phyloP scores from a whole-genome alignment of 805 yeast species.

The Maudiozyma bulderi region DNA sequence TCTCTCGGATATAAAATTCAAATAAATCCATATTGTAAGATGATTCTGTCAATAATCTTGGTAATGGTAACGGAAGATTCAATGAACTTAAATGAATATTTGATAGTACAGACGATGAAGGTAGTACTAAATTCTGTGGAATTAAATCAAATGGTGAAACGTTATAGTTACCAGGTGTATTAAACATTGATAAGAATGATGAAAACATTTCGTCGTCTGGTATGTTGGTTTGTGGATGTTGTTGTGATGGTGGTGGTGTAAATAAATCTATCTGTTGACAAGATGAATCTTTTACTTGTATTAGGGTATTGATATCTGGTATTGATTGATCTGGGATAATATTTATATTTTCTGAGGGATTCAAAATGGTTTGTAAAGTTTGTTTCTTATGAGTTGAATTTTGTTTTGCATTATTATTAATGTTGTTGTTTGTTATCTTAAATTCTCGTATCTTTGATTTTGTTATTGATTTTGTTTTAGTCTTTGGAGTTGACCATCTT shows the following conservation, averaged over 20 bases:
- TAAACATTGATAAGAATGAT: background rate
- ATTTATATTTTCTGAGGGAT: too few species aligned
- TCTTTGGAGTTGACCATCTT: constrained; percentile 38
- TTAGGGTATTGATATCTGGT: too few species aligned
- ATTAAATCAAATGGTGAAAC: background rate
- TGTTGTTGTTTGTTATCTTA: background rate
- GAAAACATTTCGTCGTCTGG: background rate
- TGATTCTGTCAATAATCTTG: constrained; percentile 49
- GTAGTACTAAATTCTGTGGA: background rate
- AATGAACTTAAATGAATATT: background rate
- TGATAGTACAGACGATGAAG: background rate
- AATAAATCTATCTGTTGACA: too few species aligned
- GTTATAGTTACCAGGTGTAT: background rate
- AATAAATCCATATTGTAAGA: constrained; percentile 53
- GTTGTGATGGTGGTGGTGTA: background rate
- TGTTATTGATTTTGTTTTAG: background rate
- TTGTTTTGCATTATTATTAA: too few species aligned
- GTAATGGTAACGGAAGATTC: constrained; percentile 34
- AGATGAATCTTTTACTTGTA: too few species aligned
- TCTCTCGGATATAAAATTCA: constrained; percentile 52
- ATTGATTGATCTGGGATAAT: too few species aligned
- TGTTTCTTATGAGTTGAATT: too few species aligned
- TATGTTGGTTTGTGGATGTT: too few species aligned
- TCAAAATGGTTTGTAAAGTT: too few species aligned
- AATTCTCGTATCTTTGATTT: background rate